Evolutionary conservation across 768 basidiomycete species (phyloP).

Genomic region (Amanita pseudoporphyria): DNA sequence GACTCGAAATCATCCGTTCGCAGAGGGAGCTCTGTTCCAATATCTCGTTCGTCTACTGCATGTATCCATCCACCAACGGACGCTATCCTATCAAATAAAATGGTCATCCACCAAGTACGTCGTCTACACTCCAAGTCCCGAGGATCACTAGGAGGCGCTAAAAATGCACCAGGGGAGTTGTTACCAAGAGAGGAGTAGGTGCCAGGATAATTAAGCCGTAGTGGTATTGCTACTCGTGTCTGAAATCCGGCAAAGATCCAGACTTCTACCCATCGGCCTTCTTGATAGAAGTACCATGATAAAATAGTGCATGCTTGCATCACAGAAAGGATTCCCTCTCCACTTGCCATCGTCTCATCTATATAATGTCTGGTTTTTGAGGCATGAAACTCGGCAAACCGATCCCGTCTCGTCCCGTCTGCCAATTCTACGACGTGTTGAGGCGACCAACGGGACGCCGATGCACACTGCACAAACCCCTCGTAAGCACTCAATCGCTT

Average conservation of each 20-base stretch:
- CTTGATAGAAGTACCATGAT: conserved; percentile 88
- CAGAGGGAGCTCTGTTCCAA: conserved; percentile 78
- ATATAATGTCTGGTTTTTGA: conserved; percentile 83
- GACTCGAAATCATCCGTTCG: conserved; percentile 68
- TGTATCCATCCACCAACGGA: conserved; percentile 83
- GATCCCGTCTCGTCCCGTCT: conserved; percentile 72
- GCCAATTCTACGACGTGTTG: conserved; percentile 55
- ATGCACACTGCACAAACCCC: conserved; percentile 51
- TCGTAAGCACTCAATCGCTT: conserved; percentile 11
- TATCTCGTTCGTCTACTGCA: conserved; percentile 72
- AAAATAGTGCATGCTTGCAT: conserved; percentile 82
- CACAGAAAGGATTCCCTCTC: conserved; percentile 78
- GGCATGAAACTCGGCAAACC: conserved; percentile 82
- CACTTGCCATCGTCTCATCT: conserved; percentile 84
- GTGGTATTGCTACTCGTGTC: conserved; percentile 70
- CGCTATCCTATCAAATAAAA: conserved; percentile 76
- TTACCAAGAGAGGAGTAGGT: conserved; percentile 64
- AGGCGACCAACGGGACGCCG: conserved; percentile 76
- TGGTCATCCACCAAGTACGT: conserved; percentile 88
- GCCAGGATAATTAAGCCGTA: conserved; percentile 80
- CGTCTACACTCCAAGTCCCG: conserved; percentile 71
- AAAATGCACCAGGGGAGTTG: conserved; percentile 67
- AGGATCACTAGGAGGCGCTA: conserved; percentile 68
- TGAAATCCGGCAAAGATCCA: conserved; percentile 89
- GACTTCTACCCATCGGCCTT: conserved; percentile 84